Evolutionary conservation across 2,329 filamentous ascomycete genomes (phyloP), one percentile per base, ranked within the genome.

Genomic region (Penicillium occitanis): DNA sequence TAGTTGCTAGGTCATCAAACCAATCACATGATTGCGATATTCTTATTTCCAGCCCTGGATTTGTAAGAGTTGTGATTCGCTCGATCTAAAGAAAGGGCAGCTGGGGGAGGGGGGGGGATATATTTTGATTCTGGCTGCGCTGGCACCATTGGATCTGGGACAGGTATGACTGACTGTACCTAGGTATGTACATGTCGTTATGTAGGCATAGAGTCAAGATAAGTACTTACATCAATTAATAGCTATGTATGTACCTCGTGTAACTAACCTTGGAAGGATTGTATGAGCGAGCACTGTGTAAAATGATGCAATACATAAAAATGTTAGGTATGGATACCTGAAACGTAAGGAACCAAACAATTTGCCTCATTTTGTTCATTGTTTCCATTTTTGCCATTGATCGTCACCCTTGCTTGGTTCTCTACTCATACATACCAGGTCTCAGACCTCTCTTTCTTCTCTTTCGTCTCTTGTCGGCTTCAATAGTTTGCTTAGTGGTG

Each of bases 121-220:
- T 57, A 40, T 57, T 40, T 40, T 17, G 53, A 57, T 57, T 57
- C 33, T 57, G 53, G 53, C 33, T 48, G 58, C 7, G 58, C 42
- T 61, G 42, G 58, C 58, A 48, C 58, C 25, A 48, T 44, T 35
- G 28, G 25, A 17, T 33, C 25, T 22, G 40, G 40, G 42, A 48
- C 58, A 61, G 33, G 40, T 60, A 46, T 46, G 40, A 30, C 40
- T 37, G 8, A 10, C 33, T 7, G 33, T 22, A 22, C 22, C 22
- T 37, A 17, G n/a, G 2, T 57, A 55, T 35, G 30, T 35, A 37
- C 6, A 35, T 35, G 33, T 35, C 13, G 25, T 8, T 48, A 13
- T 19, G 35, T 37, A 19, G 17, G 30, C 51, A 35, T 22, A 37
- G 30, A 19, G 30, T 13, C 28, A 35, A 22, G 8, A 53, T 33